These are phyloP conservation scores for Pseudogymnoascus sp. DNA, from an alignment of 2,329 filamentous ascomycete species.

Conservation along the genomic window DNA sequence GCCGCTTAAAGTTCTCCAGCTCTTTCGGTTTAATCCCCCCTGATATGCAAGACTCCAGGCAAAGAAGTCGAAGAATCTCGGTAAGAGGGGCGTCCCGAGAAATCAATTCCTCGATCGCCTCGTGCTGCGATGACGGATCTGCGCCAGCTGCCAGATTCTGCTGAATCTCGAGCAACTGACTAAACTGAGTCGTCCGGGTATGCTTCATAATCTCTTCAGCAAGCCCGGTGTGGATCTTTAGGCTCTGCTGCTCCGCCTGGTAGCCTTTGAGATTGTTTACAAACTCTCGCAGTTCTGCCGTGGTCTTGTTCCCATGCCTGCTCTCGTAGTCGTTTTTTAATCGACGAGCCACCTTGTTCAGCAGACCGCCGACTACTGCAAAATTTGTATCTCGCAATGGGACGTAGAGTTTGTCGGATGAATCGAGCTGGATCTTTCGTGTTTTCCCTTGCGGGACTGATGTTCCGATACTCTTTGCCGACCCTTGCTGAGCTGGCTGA, in stretches of 20 bases:
- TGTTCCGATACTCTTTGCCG: constrained; percentile 49
- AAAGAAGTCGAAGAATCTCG: constrained; percentile 78
- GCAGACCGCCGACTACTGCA: constrained; percentile 78
- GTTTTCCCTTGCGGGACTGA: constrained; percentile 61
- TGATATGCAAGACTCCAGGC: constrained; percentile 83
- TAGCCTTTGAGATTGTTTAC: constrained; percentile 89
- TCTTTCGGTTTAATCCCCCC: constrained; percentile 85
- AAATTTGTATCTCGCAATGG: constrained; percentile 91
- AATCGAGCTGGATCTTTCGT: constrained; percentile 81
- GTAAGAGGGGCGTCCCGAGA: constrained; percentile 72
- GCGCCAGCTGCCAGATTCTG: constrained; percentile 89
- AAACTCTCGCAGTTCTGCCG: constrained; percentile 86
- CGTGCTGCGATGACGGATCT: constrained; percentile 82
- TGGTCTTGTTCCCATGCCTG: constrained; percentile 78
- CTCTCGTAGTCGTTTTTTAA: constrained; percentile 82
- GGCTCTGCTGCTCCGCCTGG: constrained; percentile 84
- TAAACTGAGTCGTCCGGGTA: constrained; percentile 84
- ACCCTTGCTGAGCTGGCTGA: constrained; percentile 44
- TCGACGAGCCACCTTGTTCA: constrained; percentile 86
- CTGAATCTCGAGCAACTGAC: constrained; percentile 81
- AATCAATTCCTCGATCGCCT: constrained; percentile 90
- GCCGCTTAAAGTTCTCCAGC: constrained; percentile 78
- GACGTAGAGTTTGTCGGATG: constrained; percentile 79
- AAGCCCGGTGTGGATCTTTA: constrained; percentile 86
- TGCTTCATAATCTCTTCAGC: constrained; percentile 94